Evolutionary conservation across 2,329 filamentous ascomycete species (phyloP), one percentile per base, ranked within the genome.

Genomic region (Aspergillus alliaceus): DNA sequence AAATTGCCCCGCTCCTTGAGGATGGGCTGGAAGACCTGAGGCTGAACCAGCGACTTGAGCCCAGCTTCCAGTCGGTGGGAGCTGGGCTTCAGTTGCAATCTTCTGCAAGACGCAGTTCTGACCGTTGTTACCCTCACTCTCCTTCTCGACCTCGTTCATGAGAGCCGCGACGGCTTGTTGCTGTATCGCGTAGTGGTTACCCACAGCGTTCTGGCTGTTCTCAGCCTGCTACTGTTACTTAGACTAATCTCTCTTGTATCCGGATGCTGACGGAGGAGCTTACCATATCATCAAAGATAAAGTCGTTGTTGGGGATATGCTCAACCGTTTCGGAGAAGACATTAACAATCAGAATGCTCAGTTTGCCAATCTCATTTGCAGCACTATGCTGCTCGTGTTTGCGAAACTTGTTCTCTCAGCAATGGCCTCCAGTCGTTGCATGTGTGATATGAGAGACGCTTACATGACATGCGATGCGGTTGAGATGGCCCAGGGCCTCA

Each of bases 281-380:
- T 61, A 67, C 67, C 59, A 32, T 14, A 12, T 59, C 37, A n/a
- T 55, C 51, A 11, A 70, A 54, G 20, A 58, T 40, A 40, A 48
- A 32, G 3, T 27, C 59, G 7, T 54, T 49, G 14, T 58, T 47
- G 8, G 60, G 56, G 22, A 71, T 59, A 46, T 68, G 57, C 14
- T 66, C 59, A 11, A 70, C 61, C 31, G 64, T 69, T 20, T 71
- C 64, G 14, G 67, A 69, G 60, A 75, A 75, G 46, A 65, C 67
- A 32, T 66, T 63, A 15, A 72, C 63, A 31, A 75, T 71, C 54
- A 66, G 63, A 47, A 72, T 62, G 56, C 68, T 68, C 51, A 70
- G 61, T 40, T 70, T 71, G 42, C 70, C 71, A 47, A 76, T 68
- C 29, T 68, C 65, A 59, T 76, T 75, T 29, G 73, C 72, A 48